Conservation (phyloP, 495 filamentous ascomycete species). For the Aspergillus ellipticus region DNA sequence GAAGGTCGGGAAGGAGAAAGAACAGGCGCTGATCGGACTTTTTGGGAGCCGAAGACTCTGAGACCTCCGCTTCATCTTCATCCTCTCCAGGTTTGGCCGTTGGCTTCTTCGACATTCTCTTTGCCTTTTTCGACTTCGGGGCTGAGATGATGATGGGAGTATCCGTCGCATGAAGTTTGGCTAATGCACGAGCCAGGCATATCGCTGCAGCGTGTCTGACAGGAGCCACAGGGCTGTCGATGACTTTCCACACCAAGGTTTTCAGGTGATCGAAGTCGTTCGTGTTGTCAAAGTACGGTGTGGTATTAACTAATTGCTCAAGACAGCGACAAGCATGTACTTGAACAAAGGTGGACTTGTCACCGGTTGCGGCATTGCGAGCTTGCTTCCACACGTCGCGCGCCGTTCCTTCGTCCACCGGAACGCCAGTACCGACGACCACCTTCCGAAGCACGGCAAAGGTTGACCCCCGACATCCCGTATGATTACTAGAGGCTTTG, state of each 20-base stretch:
- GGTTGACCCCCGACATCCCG: slow-evolving; percentile 78
- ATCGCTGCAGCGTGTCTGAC: slow-evolving; percentile 86
- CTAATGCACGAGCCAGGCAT: slow-evolving; percentile 71
- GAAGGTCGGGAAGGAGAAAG: slow-evolving; percentile 72
- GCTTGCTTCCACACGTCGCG: slow-evolving; percentile 93
- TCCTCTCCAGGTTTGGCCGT: slow-evolving; percentile 65
- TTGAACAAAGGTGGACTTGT: slow-evolving; percentile 81
- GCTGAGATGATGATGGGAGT: slow-evolving; percentile 49
- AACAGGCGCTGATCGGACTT: slow-evolving; percentile 64
- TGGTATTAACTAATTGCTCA: slow-evolving; percentile 65
- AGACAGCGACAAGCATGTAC: slow-evolving; percentile 76
- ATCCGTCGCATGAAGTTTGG: slow-evolving; percentile 72
- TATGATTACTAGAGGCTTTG: slow-evolving; percentile 75
- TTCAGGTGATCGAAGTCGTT: slow-evolving; percentile 87
- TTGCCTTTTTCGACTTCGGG: slow-evolving; percentile 68
- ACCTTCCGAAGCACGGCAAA: slow-evolving; percentile 77
- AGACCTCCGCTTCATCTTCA: slow-evolving; percentile 67
- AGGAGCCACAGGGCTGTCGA: slow-evolving; percentile 69
- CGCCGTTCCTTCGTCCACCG: slow-evolving; percentile 79
- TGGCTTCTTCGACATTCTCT: slow-evolving; percentile 66
- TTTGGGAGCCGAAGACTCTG: slow-evolving; percentile 64
- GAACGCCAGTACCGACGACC: slow-evolving; percentile 62
- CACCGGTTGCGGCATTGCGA: slow-evolving; percentile 67
- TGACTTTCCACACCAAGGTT: slow-evolving; percentile 72
- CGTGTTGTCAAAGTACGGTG: slow-evolving; percentile 81